Conservation (phyloP, 2,329 filamentous ascomycete species). For the Arthroderma sp. region DNA sequence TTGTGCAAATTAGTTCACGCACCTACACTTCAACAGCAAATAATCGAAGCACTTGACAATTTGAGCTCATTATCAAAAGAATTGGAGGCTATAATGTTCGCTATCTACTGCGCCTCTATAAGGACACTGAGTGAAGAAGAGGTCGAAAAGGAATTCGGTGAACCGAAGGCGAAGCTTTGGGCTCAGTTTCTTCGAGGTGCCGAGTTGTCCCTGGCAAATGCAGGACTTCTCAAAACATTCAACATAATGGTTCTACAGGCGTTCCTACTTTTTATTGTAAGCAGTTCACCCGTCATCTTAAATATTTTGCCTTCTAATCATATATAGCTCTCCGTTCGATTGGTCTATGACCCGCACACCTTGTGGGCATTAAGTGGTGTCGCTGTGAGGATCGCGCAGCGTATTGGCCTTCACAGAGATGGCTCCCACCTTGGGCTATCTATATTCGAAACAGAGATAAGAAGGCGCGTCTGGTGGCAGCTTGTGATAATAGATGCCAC, state of each 20-base stretch:
- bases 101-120: constrained; percentile 44
- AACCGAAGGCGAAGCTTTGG: constrained; percentile 27
- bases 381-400: constrained; percentile 30
- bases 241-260: constrained; percentile 39
- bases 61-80: constrained; percentile 38
- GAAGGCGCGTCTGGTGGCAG: constrained; percentile 29
- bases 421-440: constrained; percentile 32
- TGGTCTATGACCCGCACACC: constrained; percentile 4
- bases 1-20: constrained; percentile 43
- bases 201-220: constrained; percentile 43
- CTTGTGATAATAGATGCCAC: constrained; percentile 45
- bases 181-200: constrained; percentile 42
- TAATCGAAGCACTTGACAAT: constrained; percentile 33
- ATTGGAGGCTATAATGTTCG: constrained; percentile 42
- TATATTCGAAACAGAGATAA: constrained; percentile 30
- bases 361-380: constrained; percentile 13
- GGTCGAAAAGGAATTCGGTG: constrained; percentile 18
- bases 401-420: constrained; percentile 44
- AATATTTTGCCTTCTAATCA: neutral
- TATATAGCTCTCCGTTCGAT: constrained; percentile 29
- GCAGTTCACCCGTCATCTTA: neutral
- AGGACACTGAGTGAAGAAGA: constrained; percentile 32
- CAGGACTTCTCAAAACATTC: constrained; percentile 26
- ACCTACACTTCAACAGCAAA: constrained; percentile 35
- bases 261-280: constrained; percentile 42